Percentiles rank a stretch among this genome's conserved stretches.
phyloP scores from a whole-genome alignment of 805 yeast species.

The Metschnikowia santaceciliae region DNA sequence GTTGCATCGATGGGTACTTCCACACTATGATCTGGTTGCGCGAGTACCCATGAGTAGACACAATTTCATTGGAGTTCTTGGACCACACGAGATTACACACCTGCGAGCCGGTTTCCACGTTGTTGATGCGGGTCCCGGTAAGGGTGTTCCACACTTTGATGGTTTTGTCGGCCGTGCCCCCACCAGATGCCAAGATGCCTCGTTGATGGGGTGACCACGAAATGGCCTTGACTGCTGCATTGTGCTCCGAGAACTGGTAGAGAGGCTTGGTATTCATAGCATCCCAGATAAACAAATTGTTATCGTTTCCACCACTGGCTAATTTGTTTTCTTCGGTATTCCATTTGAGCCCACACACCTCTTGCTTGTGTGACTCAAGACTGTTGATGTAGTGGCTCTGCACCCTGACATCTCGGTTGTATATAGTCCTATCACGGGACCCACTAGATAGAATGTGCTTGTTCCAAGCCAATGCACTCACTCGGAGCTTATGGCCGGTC shows the following conservation, averaged over 20 bases:
- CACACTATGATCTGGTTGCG: constrained; percentile 87
- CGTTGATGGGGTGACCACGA: constrained; percentile 98
- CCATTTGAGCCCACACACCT: constrained; percentile 96
- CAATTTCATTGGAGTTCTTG: constrained; percentile 83
- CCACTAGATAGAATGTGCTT: constrained; percentile 86
- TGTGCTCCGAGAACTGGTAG: constrained; percentile 73
- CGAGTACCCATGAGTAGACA: constrained; percentile 92
- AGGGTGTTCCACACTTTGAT: constrained; percentile 91
- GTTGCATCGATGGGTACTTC: constrained; percentile 92
- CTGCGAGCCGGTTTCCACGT: constrained; percentile 94
- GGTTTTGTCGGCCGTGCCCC: constrained; percentile 91
- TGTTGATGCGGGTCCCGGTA: constrained; percentile 68
- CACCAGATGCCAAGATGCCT: constrained; percentile 91
- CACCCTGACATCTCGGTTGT: constrained; percentile 88
- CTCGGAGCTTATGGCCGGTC: constrained; percentile 86
- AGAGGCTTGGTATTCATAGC: constrained; percentile 67
- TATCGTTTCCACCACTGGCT: constrained; percentile 96
- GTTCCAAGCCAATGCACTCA: constrained; percentile 90
- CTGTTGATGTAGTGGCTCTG: constrained; percentile 76
- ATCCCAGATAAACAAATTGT: constrained; percentile 83
- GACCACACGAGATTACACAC: constrained; percentile 95
- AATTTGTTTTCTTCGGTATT: constrained; percentile 84
- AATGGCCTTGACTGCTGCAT: constrained; percentile 93
- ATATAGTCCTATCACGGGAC: constrained; percentile 74
- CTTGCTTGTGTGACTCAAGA: constrained; percentile 79